Conservation (phyloP, 2,329 filamentous ascomycete genomes). For the Ophiostoma quercus region DNA sequence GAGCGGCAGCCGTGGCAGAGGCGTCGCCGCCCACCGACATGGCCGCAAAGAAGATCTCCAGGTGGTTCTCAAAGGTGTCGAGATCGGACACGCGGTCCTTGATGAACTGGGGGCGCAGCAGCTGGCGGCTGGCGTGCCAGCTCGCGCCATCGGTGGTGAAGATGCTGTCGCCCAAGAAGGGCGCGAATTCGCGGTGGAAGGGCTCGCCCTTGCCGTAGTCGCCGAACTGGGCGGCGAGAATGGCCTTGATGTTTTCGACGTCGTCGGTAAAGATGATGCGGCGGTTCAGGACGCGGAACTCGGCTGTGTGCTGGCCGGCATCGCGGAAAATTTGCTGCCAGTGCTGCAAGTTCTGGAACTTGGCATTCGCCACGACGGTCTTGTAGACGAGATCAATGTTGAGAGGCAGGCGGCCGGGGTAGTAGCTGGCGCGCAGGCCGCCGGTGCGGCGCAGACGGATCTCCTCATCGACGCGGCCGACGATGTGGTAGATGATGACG, state of each 20-base stretch:
- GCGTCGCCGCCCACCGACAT: slow-evolving; percentile 56
- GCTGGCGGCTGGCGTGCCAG: slow-evolving; percentile 76
- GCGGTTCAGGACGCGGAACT: slow-evolving; percentile 49
- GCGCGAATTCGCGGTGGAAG: slow-evolving; percentile 70
- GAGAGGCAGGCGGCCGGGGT: slow-evolving; percentile 31
- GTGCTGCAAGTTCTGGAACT: slow-evolving; percentile 54
- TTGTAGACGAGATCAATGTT: slow-evolving; percentile 60
- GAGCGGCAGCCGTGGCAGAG: slow-evolving; percentile 51
- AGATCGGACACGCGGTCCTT: slow-evolving; percentile 79
- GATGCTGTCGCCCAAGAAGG: slow-evolving; percentile 71
- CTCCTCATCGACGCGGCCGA: slow-evolving; percentile 17
- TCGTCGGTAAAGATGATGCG: slow-evolving; percentile 73
- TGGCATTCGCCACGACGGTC: slow-evolving; percentile 49
- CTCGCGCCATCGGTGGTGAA: slow-evolving; percentile 72
- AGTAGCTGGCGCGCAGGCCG: slow-evolving; percentile 16
- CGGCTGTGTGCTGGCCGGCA: slow-evolving; percentile 51
- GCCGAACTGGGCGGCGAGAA: slow-evolving; percentile 79
- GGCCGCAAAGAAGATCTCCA: slow-evolving; percentile 65
- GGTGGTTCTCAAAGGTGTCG: slow-evolving; percentile 73
- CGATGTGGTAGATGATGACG: slow-evolving; percentile 34
- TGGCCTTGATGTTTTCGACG: slow-evolving; percentile 84
- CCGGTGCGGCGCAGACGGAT: slow-evolving; percentile 24
- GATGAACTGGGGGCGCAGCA: slow-evolving; percentile 82
- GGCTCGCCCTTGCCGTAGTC: slow-evolving; percentile 77
- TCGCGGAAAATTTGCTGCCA: slow-evolving; percentile 53